phyloP scores from a whole-genome alignment of 2,329 filamentous ascomycete species.

The Colletotrichum simmondsii region DNA sequence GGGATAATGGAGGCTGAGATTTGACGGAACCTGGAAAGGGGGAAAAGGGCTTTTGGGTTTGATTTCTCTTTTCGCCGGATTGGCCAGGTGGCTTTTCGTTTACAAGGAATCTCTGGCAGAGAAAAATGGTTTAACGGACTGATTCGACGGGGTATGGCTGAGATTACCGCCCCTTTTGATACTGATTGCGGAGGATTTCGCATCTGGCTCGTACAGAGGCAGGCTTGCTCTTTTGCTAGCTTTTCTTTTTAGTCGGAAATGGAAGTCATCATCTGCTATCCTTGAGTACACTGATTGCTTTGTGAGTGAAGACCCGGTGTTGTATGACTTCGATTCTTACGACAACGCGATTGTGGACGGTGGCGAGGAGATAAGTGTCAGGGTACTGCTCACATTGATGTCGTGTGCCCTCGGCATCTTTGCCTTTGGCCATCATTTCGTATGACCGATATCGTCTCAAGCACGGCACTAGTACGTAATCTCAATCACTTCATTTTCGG shows the following conservation, averaged over 20 bases:
- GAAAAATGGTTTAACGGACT: not conserved
- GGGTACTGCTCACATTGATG: not conserved
- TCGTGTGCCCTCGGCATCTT: not conserved
- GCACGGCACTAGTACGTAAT: not conserved
- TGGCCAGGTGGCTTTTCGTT: not conserved
- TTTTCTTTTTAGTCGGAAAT: not conserved
- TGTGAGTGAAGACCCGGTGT: not conserved
- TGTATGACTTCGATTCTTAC: not conserved
- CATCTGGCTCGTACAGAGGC: not conserved
- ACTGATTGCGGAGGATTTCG: not conserved
- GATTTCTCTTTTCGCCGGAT: not conserved
- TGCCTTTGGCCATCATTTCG: not conserved
- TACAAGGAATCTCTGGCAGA: not conserved
- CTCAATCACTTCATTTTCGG: constrained; percentile 12
- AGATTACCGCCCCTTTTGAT: not conserved
- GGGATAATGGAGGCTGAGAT: too few species aligned
- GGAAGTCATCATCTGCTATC: not conserved
- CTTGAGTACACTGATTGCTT: not conserved
- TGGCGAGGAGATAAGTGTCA: not conserved
- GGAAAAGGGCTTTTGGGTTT: not conserved
- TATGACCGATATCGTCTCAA: not conserved
- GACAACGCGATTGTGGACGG: not conserved
- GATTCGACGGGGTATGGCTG: not conserved
- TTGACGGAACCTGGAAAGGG: not conserved
- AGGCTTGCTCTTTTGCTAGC: not conserved